Base-by-base conservation (phyloP, 495 filamentous ascomycete species). In the Penicillium bialowiezense region DNA sequence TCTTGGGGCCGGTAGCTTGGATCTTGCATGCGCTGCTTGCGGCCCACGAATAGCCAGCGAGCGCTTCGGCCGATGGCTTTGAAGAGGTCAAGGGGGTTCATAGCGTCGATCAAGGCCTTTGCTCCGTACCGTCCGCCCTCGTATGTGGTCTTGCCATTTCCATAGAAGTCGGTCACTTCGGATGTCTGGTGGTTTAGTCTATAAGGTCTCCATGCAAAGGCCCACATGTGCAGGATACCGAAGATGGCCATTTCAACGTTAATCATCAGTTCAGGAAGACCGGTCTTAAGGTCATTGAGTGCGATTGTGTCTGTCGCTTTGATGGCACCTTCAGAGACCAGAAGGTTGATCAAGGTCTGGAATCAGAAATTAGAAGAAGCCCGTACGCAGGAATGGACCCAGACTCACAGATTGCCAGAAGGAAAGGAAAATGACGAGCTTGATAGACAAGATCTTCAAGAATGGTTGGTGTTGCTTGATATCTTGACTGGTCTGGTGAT, bases 181-280 rank as follows among this genome's bases (percentile, higher is more conserved):
- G 64, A 59, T 18, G 72, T 41, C 41, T 59, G 54, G 19, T 46
- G 58, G 14, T 50, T 43, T 13, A 74, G 59, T 29, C 65, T 63
- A 66, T 95, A 95, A 7, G 79, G 80, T 44, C 77, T 76, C 74
- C 82, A 93, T 0, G 88, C 77, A 58, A 95, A 96, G 3, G 91
- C 88, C 77, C 83, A 95, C 6, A 92, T 65, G 55, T 96, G 90
- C 24, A 96, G 67, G 32, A 89, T 59, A 10, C 84, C 72, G 58
- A 96, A 95, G 33, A 89, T 73, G 19, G 87, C 81, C 90, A 96
- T 96, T 70, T 96, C 90, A 43, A 93, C 78, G 64, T 87, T 91
- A 41, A 92, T 81, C 24, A 95, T 70, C 20, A 95, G 69, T 14
- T 83, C 81, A 1, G 89, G 90, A 23, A 96, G 84, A 36, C 88